These are phyloP conservation scores for Litsea cubeba DNA, from an alignment of 164 flowering plant genomes.

Conservation along the genomic window DNA sequence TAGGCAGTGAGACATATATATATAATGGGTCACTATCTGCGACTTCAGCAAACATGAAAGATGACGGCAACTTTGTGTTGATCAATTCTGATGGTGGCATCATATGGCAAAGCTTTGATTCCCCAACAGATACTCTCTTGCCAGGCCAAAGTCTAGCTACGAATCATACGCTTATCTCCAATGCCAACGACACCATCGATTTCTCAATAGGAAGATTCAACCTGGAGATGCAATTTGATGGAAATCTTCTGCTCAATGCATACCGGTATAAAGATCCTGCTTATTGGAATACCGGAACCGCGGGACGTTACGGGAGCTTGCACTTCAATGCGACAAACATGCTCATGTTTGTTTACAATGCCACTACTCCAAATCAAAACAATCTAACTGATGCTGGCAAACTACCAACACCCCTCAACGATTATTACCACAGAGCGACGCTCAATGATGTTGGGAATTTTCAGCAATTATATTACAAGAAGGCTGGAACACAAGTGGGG, in stretches of 20 bases:
- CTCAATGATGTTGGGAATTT: conserved; percentile 22
- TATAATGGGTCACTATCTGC: conserved; percentile 4
- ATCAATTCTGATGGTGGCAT: not conserved
- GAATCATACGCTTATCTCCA: conserved; percentile 10
- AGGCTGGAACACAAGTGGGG: not conserved
- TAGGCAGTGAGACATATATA: not conserved
- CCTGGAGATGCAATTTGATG: conserved; percentile 24
- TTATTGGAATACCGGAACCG: conserved; percentile 13
- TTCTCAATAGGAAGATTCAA: conserved; percentile 21
- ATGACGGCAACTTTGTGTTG: conserved; percentile 1
- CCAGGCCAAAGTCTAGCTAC: not conserved
- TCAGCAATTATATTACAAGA: conserved; percentile 17
- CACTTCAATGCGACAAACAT: conserved; percentile 6
- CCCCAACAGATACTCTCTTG: not conserved
- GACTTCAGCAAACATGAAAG: conserved; percentile 18
- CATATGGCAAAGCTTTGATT: not conserved
- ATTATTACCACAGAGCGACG: conserved; percentile 25
- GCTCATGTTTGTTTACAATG: conserved; percentile 14
- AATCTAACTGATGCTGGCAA: not conserved
- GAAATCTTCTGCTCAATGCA: conserved; percentile 22
- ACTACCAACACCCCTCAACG: conserved; percentile 15
- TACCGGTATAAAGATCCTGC: conserved; percentile 14
- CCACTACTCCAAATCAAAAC: not conserved
- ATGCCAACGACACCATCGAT: conserved; percentile 2
- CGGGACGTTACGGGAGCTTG: not conserved